phyloP scores from a whole-genome alignment of 1,284 basidiomycete species.

The Chalciporus sp. region DNA sequence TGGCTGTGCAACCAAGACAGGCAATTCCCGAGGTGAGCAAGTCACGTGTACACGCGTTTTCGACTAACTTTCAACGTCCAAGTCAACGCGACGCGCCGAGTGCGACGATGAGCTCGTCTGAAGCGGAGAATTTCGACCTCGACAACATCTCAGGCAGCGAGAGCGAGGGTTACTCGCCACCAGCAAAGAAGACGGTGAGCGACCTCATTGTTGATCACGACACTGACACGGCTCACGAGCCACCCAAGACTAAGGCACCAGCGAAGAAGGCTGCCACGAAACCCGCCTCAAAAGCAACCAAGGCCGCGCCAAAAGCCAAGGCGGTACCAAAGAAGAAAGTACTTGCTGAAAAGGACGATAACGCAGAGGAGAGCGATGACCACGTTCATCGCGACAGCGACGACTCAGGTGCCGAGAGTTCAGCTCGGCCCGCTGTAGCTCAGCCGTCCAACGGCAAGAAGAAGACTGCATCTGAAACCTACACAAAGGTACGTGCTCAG shows the following conservation, averaged over 20 bases:
- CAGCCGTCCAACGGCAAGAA: slow-evolving; percentile 50
- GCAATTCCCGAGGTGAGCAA: too few relatives aligned
- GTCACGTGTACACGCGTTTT: slow-evolving; percentile 15
- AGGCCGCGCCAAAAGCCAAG: slow-evolving; percentile 44
- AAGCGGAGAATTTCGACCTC: slow-evolving; percentile 67
- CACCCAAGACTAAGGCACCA: slow-evolving; percentile 33
- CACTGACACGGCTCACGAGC: slow-evolving; percentile 13
- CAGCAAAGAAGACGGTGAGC: slow-evolving; percentile 53
- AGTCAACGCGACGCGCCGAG: slow-evolving; percentile 11
- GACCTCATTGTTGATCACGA: not conserved
- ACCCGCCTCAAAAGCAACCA: slow-evolving; percentile 41
- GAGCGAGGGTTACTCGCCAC: slow-evolving; percentile 66
- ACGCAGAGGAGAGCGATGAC: slow-evolving; percentile 44
- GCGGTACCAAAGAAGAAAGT: slow-evolving; percentile 71
- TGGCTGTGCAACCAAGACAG: too few relatives aligned
- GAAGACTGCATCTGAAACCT: slow-evolving; percentile 92
- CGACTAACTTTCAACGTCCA: slow-evolving; percentile 2
- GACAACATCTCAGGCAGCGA: slow-evolving; percentile 60
- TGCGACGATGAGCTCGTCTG: slow-evolving; percentile 56
- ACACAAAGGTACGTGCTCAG: slow-evolving; percentile 71
- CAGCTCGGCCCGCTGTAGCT: slow-evolving; percentile 34
- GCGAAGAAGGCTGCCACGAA: slow-evolving; percentile 42
- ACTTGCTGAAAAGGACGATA: slow-evolving; percentile 64
- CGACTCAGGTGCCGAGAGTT: slow-evolving; percentile 48
- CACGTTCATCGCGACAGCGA: slow-evolving; percentile 45